Conservation (phyloP, 306 rosid genomes). For the Rubus parviflorus region DNA sequence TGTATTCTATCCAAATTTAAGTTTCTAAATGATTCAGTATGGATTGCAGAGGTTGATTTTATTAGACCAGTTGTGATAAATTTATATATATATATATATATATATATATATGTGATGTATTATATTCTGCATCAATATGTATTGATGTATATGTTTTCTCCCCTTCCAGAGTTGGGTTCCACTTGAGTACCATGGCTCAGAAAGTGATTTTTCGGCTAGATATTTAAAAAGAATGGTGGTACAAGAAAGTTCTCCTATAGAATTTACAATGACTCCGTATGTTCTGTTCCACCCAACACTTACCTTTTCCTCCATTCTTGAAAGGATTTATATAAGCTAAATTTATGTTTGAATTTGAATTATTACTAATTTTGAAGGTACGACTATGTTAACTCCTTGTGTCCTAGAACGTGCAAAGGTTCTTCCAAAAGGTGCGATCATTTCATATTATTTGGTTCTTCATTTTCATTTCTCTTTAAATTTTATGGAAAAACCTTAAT, state of each 20-base stretch:
- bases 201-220: slow-evolving; percentile 65
- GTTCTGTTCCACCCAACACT: slow-evolving; percentile 18
- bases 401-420: slow-evolving; percentile 63
- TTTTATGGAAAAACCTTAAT: not conserved
- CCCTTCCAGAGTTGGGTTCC: slow-evolving; percentile 70
- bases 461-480: not conserved
- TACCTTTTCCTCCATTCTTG: not conserved
- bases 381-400: slow-evolving; percentile 67
- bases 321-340: not conserved
- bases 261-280: slow-evolving; percentile 75
- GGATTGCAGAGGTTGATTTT: not conserved
- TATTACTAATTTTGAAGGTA: slow-evolving; percentile 42
- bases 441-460: slow-evolving; percentile 15
- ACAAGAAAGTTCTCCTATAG: slow-evolving; percentile 55
- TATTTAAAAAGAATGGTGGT: slow-evolving; percentile 67
- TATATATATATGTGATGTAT: not conserved
- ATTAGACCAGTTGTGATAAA: not conserved
- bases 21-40: not conserved
- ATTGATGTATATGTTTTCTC: slow-evolving; percentile 7
- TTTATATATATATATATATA: not conserved
- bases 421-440: slow-evolving; percentile 62
- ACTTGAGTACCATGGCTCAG: slow-evolving; percentile 75
- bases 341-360: slow-evolving; percentile 22
- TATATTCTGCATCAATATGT: not conserved
- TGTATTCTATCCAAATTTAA: not conserved